Evolutionary conservation across 2,329 filamentous ascomycete species (phyloP), one percentile per base, ranked within the genome.

Genomic region (Clarireedia hainanense): DNA sequence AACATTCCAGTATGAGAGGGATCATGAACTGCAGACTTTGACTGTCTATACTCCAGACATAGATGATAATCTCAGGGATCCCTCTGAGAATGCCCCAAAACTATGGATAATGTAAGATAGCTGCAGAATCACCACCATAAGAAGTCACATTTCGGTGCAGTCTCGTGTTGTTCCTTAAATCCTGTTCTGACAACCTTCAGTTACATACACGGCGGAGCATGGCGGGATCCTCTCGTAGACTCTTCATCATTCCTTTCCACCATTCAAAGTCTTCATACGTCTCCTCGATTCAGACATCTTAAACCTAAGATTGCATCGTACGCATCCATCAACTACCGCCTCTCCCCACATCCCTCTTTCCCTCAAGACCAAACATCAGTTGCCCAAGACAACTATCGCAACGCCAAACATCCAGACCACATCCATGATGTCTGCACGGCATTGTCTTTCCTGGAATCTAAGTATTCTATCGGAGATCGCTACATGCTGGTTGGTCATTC

Each of bases 281-380:
- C 60, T n/a, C 39, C 54, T 15, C 6, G 27, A 26, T 47, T 47
- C 10, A 27, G 23, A 15, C 20, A 47, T n/a, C 15, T 52, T 17
- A 43, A n/a, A 49, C 26, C 37, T 27, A 53, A 52, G 45, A 73
- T 89, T 56, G 79, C 80, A n/a, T 85, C 79, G 55, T 80, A 87
- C 65, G 80, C 81, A 40, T 84, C 82, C 47, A 68, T 86, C 57
- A 80, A 84, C 69, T 86, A 86, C 74, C 77, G 82, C 40, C 79
- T 87, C 46, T 83, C 80, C 6, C 74, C 80, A 3, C 73, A 77
- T 58, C 77, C 80, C 0, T 79, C n/a, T 73, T 70, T 2, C 68
- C 75, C 77, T 2, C 68, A 75, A 48, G 52, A 60, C 37, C 55
- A 65, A 50, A 60, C 63, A 45, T 58, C 58, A 15, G 24, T 57